Base-by-base conservation (phyloP, 306 rosid genomes). In the Trifolium dubium region DNA sequence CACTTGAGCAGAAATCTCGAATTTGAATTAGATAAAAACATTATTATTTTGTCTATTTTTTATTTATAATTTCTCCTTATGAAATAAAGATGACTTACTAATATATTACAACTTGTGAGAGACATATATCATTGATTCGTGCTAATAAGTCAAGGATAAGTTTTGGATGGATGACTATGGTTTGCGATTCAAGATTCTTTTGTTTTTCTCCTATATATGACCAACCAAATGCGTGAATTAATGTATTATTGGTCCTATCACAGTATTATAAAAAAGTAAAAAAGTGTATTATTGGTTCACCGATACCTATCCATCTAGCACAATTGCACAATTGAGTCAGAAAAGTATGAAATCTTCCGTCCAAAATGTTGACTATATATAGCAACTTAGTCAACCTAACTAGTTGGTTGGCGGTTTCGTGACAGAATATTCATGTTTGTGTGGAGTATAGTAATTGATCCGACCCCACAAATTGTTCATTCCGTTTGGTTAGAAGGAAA, bases 271-370 rank as follows among this genome's bases (percentile, higher is more conserved):
- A 35, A 55, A 39, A 5, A 66, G 46, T 32, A 4, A 72, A 28
- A 32, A 55, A 65, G 71, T 59, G 76, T 29, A 69, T 63, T 75
- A 80, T 62, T 74, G 77, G 73, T 63, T 67, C 69, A 43, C 3
- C 3, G 39, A 53, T 69, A 53, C 64, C 73, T 62, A 54, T 17
- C 13, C 17, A 4, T 41, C 13, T 54, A 18, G 15, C 50, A 49
- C 35, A 28, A 59, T 46, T 58, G 37, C 23, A 23, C 23, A 23
- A 23, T 23, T 23, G 23, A 23, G 6, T 64, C 32, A 66, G 53
- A 65, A 64, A 31, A 13, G 51, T 15, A 4, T 17, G 69, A 64
- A 41, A 18, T 39, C 18, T 18, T 63, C 50, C 31, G 5, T 63
- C 30, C 14, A 8, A 62, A 62, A 62, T 62, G 28, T 34, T 62